Base-by-base conservation (phyloP, 1,284 basidiomycete species). In the Heterobasidion occidentale region DNA sequence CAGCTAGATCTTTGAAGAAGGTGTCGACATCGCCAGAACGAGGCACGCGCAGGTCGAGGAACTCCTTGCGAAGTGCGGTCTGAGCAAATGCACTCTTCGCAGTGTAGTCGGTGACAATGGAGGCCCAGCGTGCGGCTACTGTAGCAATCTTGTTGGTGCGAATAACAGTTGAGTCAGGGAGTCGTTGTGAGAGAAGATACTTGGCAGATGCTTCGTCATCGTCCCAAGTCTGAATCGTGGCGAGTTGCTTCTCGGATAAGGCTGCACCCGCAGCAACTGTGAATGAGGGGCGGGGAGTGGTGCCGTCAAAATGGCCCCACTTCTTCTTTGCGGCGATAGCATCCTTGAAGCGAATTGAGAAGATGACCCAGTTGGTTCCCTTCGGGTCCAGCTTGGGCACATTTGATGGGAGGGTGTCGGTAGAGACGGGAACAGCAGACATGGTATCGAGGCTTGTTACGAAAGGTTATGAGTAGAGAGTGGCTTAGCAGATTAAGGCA, bases 261-360 rank as follows among this genome's bases (percentile, higher is more conserved):
- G 9, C 27, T 27, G 27, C 27, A 27, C 27, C 27, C 5, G 5
- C 27, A 27, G 27, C 27, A 27, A 27, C 27, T 44, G 0, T 47
- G 44, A 17, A 34, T 9, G 19, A 12, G 17, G 56, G 46, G 14
- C 38, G n/a, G 1, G 36, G 20, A 5, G 15, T 9, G 0, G 52
- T 14, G 1, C 56, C 52, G n/a, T 57, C 46, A 12, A 53, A 57
- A 35, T 47, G 46, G 17, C 36, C 46, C 56, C 56, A 57, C 11
- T 49, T 42, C 38, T 20, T 61, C 33, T 33, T 61, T 54, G 14
- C 62, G 36, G 19, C 62, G 61, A 51, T 62, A 7, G 51, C 56
- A n/a, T 9, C 34, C n/a, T 47, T 9, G 34, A 54, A 54, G 19
- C 34, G 20, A 5, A 19, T 35, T 8, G 17, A 54, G 33, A 45